Evolutionary conservation across 2,329 filamentous ascomycete genomes (phyloP), one percentile per base, ranked within the genome.

Genomic region (Trichoderma sp.): DNA sequence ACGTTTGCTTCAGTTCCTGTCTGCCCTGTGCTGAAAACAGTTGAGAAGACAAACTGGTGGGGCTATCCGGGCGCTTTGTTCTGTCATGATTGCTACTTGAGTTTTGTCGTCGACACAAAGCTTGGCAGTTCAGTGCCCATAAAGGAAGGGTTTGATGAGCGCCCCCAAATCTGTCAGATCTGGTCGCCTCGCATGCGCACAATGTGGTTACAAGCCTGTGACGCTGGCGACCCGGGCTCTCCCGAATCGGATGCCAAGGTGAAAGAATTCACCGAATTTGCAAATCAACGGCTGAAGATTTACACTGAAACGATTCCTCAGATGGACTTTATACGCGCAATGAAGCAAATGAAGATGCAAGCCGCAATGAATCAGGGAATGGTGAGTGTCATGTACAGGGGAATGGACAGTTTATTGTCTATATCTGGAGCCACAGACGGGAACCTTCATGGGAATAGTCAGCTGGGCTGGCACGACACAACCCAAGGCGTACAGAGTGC

Each of bases 141-240:
- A 51, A 76, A 77, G 16, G 73, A 60, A 0, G 69, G 67, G 0
- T 69, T 71, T 5, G 73, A 79, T 13, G 70, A 75, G 14, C 72
- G 73, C 0, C 52, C 71, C 1, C 70, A 75, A 6, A 78, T 79
- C 49, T 81, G 80, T 59, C 77, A 78, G 39, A 73, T 81, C 6
- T 81, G 79, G 76, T 79, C 79, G 3, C 76, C 76, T 0, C 76
- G 80, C 5, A 81, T 81, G 79, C 79, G 80, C n/a, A 72, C 59
- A 1, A 74, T 79, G 71, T 81, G 77, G 74, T 70, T 73, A 2
- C 70, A 73, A 11, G 74, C 65, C 0, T 80, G 78, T 61, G 71
- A 68, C 0, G 75, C 74, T 1, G 76, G 77, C 1, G 59, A 66
- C 0, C 72, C 75, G 0, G 76, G 72, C 4, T 75, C 76, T 0